A percentile compares a stretch with the other conserved stretches of the same genome.
These are phyloP conservation scores for Nemania diffusa DNA, from an alignment of 2,329 filamentous ascomycete genomes.

Conservation along the genomic window DNA sequence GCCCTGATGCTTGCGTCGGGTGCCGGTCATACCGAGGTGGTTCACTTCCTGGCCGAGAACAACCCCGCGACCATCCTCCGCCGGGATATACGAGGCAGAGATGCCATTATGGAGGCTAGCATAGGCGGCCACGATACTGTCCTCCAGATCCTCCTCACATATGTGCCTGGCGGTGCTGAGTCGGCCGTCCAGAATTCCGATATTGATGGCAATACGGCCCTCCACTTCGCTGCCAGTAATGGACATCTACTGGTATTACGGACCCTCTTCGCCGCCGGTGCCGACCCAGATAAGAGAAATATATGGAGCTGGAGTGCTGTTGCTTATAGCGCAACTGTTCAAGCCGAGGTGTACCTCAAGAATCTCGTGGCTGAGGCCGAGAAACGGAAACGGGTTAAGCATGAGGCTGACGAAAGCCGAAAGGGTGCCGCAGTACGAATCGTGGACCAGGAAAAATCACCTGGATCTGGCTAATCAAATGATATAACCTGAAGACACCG, in stretches of 20 bases:
- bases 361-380: conserved; percentile 78
- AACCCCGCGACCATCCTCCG: conserved; percentile 72
- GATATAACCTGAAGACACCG: background rate
- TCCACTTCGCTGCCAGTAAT: conserved; percentile 86
- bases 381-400: conserved; percentile 61
- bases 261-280: conserved; percentile 80
- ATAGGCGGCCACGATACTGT: conserved; percentile 70
- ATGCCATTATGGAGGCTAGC: conserved; percentile 76
- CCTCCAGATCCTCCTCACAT: conserved; percentile 72
- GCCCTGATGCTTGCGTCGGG: conserved; percentile 81
- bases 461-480: conserved; percentile 49
- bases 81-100: conserved; percentile 73
- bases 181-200: conserved; percentile 70
- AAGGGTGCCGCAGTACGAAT: conserved; percentile 58
- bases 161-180: conserved; percentile 64
- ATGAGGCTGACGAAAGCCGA: conserved; percentile 53
- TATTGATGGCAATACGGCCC: conserved; percentile 81
- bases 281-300: conserved; percentile 77
- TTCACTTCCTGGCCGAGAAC: conserved; percentile 73
- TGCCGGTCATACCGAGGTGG: conserved; percentile 76
- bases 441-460: conserved; percentile 55
- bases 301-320: conserved; percentile 83
- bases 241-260: conserved; percentile 82
- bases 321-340: conserved; percentile 83
- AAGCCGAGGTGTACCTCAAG: conserved; percentile 87